Base-by-base conservation (phyloP, 192 early-diverging fungal genomes). In the Cladochytrium replicatum region DNA sequence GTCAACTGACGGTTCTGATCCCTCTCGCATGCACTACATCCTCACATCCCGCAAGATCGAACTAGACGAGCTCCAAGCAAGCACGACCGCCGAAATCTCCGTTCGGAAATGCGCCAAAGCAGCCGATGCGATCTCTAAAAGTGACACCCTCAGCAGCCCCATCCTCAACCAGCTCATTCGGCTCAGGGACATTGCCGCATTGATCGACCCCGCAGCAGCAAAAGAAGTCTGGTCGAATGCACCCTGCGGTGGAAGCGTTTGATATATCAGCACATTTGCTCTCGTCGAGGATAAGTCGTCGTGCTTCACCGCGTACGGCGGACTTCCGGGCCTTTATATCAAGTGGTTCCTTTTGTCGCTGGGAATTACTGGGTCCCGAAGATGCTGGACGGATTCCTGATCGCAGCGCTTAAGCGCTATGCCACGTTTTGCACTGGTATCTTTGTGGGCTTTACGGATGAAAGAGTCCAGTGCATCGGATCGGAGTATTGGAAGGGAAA, bases 201-300 rank as follows among this genome's bases (percentile, higher is more conserved):
- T 13, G n/a, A n/a, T n/a, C n/a, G n/a, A 27, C 13, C 11, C 32
- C 32, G 32, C 43, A 17, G 43, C 13, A 37, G 32, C 11, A 26
- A 27, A 17, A 11, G 22, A 44, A 37, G 32, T 26, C 32, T 11
- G 13, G 13, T 13, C 43, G 11, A 37, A 11, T 44, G 13, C 13
- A 13, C 11, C 13, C 13, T 44, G n/a, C 13, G 34, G 17, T 13
- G 17, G 13, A 13, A 13, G 17, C 34, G 13, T 37, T 37, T 13
- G 34, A 37, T 13, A 37, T 37, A 37, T 37, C 13, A 13, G 13
- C 13, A 37, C 34, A 17, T 37, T 37, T 44, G 83, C 84, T n/a
- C 81, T 96, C 41, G 88, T 85, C 31, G 95, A 98, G 65, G 95
- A 98, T 70, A 96, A 91, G 5, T 78, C 77, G 26, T 75, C 96